Conservation (phyloP, 2,329 filamentous ascomycete species). For the Ciborinia camelliae region DNA sequence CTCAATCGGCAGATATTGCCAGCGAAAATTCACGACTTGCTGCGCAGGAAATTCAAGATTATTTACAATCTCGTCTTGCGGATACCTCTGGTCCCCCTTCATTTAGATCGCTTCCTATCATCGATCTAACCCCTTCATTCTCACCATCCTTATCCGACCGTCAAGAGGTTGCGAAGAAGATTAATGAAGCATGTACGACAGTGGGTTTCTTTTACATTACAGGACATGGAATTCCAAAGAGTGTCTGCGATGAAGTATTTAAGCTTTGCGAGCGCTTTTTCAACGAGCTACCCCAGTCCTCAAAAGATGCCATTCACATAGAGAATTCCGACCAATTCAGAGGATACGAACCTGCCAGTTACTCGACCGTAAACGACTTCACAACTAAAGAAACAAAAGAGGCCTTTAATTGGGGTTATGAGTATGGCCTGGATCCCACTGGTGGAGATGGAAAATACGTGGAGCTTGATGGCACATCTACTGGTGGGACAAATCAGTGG, state of each 20-base stretch:
- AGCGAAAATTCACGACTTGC: conserved; percentile 19
- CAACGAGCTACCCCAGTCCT: conserved; percentile 42
- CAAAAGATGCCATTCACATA: conserved; percentile 43
- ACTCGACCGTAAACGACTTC: conserved; percentile 45
- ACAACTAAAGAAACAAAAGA: conserved; percentile 48
- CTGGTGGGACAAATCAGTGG: conserved; percentile 33
- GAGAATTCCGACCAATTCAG: conserved; percentile 42
- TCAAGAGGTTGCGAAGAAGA: conserved; percentile 31
- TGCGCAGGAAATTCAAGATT: conserved; percentile 32
- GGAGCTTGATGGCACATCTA: conserved; percentile 33
- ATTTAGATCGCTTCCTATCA: conserved; percentile 34
- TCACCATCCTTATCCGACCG: conserved; percentile 29
- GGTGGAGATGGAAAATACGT: conserved; percentile 37
- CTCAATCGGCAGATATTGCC: neutral
- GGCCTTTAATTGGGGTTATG: conserved; percentile 38
- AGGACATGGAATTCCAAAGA: conserved; percentile 45
- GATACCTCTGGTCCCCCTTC: conserved; percentile 24
- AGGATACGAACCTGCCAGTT: conserved; percentile 49
- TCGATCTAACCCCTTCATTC: conserved; percentile 35
- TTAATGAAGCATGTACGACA: conserved; percentile 33
- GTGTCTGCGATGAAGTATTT: conserved; percentile 43
- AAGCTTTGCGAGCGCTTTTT: conserved; percentile 47
- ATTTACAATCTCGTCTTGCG: conserved; percentile 30
- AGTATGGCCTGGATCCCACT: conserved; percentile 34
- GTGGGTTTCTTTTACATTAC: conserved; percentile 41